These are phyloP conservation scores for Heliamphora pulchella DNA, from an alignment of 179 eudicot genomes.

Conservation along the genomic window DNA sequence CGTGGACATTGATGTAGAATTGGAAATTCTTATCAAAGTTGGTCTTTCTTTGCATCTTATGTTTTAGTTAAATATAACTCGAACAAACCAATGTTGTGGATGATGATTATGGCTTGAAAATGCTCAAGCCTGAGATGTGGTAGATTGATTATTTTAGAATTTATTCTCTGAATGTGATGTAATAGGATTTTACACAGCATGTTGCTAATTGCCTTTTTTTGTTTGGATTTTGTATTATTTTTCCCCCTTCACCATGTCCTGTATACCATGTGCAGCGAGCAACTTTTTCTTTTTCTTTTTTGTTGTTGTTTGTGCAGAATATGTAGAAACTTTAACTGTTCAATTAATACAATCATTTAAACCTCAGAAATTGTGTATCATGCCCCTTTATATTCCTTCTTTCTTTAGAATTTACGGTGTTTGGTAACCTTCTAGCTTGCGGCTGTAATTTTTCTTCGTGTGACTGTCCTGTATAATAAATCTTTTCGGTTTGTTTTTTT, in stretches of 20 bases:
- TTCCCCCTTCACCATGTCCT: background rate
- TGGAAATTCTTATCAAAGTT: background rate
- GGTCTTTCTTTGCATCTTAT: conserved; percentile 8
- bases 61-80: conserved; percentile 8
- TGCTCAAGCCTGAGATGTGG: conserved; percentile 10
- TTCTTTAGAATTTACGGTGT: too few relatives aligned
- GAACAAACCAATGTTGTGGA: conserved; percentile 12
- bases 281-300: too few relatives aligned
- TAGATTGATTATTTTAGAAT: conserved; percentile 10
- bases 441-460: too few relatives aligned
- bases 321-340: too few relatives aligned
- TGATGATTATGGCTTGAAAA: background rate
- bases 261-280: too few relatives aligned
- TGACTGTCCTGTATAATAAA: too few relatives aligned
- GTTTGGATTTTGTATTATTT: conserved; percentile 7
- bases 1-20: background rate
- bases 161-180: conserved; percentile 10
- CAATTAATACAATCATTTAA: too few relatives aligned
- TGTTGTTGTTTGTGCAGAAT: too few relatives aligned
- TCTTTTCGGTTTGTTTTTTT: too few relatives aligned
- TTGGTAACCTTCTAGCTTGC: too few relatives aligned
- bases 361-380: too few relatives aligned
- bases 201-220: background rate
- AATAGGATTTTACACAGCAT: conserved; percentile 15
- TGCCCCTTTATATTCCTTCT: too few relatives aligned